Evolutionary conservation across 1,284 basidiomycete species (phyloP).

Genomic region (Ustilago xerochloae): DNA sequence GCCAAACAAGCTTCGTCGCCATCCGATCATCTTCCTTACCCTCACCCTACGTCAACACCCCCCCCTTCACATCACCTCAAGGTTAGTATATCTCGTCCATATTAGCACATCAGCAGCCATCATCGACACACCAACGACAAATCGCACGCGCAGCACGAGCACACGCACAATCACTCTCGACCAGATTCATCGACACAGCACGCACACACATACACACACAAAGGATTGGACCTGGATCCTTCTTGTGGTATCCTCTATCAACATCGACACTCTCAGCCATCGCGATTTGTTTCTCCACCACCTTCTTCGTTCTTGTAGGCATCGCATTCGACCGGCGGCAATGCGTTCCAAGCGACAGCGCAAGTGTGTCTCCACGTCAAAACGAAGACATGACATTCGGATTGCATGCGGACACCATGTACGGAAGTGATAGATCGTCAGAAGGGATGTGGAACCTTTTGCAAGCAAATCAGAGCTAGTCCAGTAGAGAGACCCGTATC

Average conservation of each 20-base stretch:
- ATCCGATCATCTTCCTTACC: constrained; percentile 39
- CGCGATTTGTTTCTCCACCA: not conserved
- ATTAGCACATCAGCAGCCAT: not conserved
- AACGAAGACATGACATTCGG: not conserved
- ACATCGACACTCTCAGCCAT: not conserved
- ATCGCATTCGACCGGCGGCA: constrained; percentile 1
- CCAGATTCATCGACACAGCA: not conserved
- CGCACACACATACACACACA: not conserved
- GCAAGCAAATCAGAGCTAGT: no score
- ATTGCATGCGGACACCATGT: not conserved
- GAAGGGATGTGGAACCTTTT: no score
- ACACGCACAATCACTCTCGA: not conserved
- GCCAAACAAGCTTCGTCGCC: constrained; percentile 46
- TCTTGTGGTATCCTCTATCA: not conserved
- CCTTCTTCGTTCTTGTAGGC: constrained; percentile 8
- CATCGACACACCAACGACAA: not conserved
- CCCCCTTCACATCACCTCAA: constrained; percentile 48
- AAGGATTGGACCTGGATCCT: no score
- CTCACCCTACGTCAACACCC: constrained; percentile 49
- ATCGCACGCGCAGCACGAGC: constrained; percentile 28
- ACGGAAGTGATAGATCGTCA: no score
- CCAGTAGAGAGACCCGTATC: no score
- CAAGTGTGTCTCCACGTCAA: not conserved
- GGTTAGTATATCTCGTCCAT: constrained; percentile 40
- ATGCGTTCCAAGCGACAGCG: not conserved